Evolutionary conservation across 2,329 filamentous ascomycete genomes (phyloP).

Genomic region (Ascochyta koolunga): DNA sequence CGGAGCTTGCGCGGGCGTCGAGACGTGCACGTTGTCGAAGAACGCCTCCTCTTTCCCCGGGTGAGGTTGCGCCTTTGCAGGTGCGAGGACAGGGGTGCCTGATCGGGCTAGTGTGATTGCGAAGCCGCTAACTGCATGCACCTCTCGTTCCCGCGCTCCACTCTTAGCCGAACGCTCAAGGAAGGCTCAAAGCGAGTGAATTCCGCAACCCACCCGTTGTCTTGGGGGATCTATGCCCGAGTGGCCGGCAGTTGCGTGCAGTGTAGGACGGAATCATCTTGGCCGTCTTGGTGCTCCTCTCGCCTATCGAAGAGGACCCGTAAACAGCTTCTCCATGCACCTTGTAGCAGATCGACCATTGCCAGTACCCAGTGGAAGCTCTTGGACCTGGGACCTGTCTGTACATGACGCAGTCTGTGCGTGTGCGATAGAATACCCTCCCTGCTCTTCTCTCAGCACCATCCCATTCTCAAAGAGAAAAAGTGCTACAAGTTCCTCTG

Average conservation of each 20-base stretch:
- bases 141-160: constrained; percentile 5
- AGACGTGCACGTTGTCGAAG: constrained; percentile 22
- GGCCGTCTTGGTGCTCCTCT: not conserved
- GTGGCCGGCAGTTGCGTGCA: not conserved
- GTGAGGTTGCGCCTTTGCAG: constrained; percentile 24
- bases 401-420: not conserved
- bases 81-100: constrained; percentile 2
- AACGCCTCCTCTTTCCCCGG: constrained; percentile 8
- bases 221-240: not conserved
- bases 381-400: not conserved
- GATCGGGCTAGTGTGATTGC: not conserved
- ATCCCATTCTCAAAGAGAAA: not conserved
- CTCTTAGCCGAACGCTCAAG: constrained; percentile 13
- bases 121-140: not conserved
- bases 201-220: not conserved
- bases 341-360: not conserved
- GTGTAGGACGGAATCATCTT: not conserved
- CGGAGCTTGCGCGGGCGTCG: constrained; percentile 25
- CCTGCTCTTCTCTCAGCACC: not conserved
- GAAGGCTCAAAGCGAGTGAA: constrained; percentile 1
- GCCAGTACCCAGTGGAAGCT: not conserved
- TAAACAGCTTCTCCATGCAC: not conserved
- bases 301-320: not conserved
- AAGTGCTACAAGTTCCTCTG: no score
- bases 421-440: not conserved